Evolutionary conservation across 371 early-diverging fungal species (phyloP).

Genomic region (Mortierella sp.): DNA sequence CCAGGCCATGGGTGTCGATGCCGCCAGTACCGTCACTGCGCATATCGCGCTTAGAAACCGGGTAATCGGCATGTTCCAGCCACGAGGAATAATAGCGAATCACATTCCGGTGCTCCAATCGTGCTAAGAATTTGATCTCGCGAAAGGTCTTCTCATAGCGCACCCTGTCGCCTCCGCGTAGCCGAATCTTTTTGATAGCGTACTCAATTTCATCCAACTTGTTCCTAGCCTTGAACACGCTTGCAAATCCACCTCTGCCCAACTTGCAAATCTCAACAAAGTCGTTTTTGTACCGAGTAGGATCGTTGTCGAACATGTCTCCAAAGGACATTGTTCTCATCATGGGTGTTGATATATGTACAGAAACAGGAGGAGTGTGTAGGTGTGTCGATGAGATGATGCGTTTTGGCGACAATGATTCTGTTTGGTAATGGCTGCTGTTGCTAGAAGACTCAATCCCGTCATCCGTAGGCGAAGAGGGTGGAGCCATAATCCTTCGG

Average conservation of each 20-base stretch:
- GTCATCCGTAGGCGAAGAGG: constrained; percentile 49
- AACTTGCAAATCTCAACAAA: constrained; percentile 81
- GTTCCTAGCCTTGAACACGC: constrained; percentile 84
- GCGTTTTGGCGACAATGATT: constrained; percentile 26
- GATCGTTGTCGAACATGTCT: constrained; percentile 66
- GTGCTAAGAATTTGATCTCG: constrained; percentile 91
- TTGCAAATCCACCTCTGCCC: constrained; percentile 96
- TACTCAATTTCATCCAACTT: constrained; percentile 86
- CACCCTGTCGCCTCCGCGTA: constrained; percentile 58
- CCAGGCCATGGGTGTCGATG: constrained; percentile 38
- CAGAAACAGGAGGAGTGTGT: constrained; percentile 16
- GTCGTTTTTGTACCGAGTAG: constrained; percentile 85
- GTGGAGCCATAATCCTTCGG: constrained; percentile 54
- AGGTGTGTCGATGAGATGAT: constrained; percentile 27
- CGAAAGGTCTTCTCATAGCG: constrained; percentile 84
- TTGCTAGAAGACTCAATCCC: constrained; percentile 17
- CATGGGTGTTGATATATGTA: constrained; percentile 23
- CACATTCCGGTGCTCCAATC: constrained; percentile 89
- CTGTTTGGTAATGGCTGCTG: constrained; percentile 17
- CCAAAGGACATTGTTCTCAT: constrained; percentile 52
- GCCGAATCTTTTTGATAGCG: constrained; percentile 87
- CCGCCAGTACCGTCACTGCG: constrained; percentile 14
- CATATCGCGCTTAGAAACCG: constrained; percentile 28
- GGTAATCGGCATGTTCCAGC: constrained; percentile 78
- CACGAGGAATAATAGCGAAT: constrained; percentile 95